phyloP scores from a whole-genome alignment of 345 rosid genomes.

The Salix exigua region DNA sequence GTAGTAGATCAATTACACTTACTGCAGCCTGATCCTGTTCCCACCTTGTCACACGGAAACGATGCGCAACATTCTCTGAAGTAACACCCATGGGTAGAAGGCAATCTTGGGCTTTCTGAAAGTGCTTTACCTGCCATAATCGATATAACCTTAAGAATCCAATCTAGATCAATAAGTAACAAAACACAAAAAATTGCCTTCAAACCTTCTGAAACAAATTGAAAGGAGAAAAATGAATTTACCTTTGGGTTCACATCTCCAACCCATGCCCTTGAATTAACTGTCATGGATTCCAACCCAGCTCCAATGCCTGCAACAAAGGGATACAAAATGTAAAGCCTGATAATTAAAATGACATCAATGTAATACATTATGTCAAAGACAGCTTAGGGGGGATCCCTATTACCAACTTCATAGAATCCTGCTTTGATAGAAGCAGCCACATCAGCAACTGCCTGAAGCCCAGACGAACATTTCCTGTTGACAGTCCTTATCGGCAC shows the following conservation, averaged over 20 bases:
- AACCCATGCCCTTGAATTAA: constrained; percentile 77
- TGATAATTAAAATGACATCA: background rate
- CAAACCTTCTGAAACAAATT: background rate
- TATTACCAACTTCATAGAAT: constrained; percentile 82
- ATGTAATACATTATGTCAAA: background rate
- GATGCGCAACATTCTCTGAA: constrained; percentile 88
- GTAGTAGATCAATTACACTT: constrained; percentile 28
- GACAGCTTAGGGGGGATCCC: background rate
- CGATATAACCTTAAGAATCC: constrained; percentile 3
- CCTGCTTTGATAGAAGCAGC: constrained; percentile 96
- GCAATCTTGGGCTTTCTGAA: constrained; percentile 78
- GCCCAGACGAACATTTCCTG: constrained; percentile 94
- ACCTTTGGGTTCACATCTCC: constrained; percentile 81
- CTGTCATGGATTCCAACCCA: constrained; percentile 89
- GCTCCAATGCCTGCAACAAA: constrained; percentile 77
- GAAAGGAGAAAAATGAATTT: constrained; percentile 5
- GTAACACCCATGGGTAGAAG: constrained; percentile 97
- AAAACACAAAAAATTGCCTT: background rate
- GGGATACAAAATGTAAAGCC: background rate
- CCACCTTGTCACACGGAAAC: constrained; percentile 76
- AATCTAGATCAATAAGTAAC: too few species aligned
- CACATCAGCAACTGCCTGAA: constrained; percentile 97
- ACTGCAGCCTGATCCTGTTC: constrained; percentile 99
- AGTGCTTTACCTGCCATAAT: constrained; percentile 49
- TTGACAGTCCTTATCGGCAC: constrained; percentile 86